phyloP scores from a whole-genome alignment of 176 grass and related monocot species.

The Hsuehochloa calcarea region DNA sequence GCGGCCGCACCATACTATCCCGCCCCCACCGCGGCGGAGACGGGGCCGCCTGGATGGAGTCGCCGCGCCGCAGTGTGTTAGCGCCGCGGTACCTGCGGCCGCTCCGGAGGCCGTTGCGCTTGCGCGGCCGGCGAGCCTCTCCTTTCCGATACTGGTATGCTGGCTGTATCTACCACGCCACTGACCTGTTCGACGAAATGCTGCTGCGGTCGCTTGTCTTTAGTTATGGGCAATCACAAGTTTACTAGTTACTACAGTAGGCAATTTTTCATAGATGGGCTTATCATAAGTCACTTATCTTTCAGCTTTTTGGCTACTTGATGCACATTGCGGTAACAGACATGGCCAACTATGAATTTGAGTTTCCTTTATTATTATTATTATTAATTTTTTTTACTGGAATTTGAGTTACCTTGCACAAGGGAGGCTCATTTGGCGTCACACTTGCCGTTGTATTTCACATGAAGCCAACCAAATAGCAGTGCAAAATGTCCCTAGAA shows the following conservation, averaged over 20 bases:
- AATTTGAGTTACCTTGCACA: not conserved
- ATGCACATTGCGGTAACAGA: too few species aligned
- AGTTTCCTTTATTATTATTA: too few species aligned
- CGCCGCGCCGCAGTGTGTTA: not conserved
- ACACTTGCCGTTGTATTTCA: not conserved
- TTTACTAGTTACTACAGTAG: not conserved
- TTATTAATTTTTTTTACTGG: too few species aligned
- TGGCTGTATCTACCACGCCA: not conserved
- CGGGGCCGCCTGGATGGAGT: not conserved
- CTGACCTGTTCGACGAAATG: not conserved
- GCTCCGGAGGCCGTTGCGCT: not conserved
- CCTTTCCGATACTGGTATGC: slow-evolving; percentile 36
- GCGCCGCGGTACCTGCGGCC: not conserved
- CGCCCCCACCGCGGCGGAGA: not conserved
- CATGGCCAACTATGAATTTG: too few species aligned
- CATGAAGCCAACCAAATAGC: not conserved
- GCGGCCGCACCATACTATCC: not conserved
- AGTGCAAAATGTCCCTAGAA: not conserved
- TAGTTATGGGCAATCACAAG: not conserved
- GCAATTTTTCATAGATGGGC: too few species aligned
- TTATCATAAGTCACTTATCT: too few species aligned
- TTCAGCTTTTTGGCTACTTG: too few species aligned
- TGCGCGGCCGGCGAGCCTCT: not conserved
- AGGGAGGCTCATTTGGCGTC: too few species aligned
- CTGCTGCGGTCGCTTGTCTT: not conserved